Evolutionary conservation across 148 eudicot genomes (phyloP), one percentile per base, ranked within the genome.

Genomic region (Vaccinium vitisidaea): DNA sequence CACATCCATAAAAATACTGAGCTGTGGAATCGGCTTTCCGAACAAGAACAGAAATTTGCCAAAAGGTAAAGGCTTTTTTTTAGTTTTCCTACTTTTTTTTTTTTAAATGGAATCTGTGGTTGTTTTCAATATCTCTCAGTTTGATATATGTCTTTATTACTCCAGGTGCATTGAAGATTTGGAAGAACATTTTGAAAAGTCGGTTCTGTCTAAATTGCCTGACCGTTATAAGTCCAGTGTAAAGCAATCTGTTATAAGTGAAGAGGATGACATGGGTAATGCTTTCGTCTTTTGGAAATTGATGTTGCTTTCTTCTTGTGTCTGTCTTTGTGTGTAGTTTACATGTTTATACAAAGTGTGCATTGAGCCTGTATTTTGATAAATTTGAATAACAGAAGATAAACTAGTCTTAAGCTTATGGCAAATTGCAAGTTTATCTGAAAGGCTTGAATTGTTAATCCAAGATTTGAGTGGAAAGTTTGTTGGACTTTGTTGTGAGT

Each of bases 181-280:
- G n/a, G 89, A 89, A 85, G 77, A 86, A 73, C 92, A 90, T 86
- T 85, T 94, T 50, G 95, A 95, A 12, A 91, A 92, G 39, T 93
- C 98, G 46, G 94, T 94, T 58, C 89, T 95, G 76, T 90, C 94
- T 55, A 94, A 93, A 77, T 85, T 95, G 83, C 97, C 98, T 19
- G 91, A 86, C 85, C 93, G 94, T 58, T 95, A 93, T 88, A 92
- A 95, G 89, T 97, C 99, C 81, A 91, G 92, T 85, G 83, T 94
- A 75, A 93, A 94, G 90, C 99, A 97, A 91, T 97, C 98, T 86
- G 88, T 88, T 83, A 93, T 92, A 49, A 95, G 99, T 79, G 98
- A 94, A 88, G 97, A 93, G 80, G 96, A 95, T 87, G 98, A 97
- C 90, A 97, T 95, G 98, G 99, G 99, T 95, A 93, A 85, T 63